Percentiles rank a stretch among this genome's conserved stretches.
Conservation (phyloP, 176 grass and related monocot genomes). For the Oryza glumipatula region DNA sequence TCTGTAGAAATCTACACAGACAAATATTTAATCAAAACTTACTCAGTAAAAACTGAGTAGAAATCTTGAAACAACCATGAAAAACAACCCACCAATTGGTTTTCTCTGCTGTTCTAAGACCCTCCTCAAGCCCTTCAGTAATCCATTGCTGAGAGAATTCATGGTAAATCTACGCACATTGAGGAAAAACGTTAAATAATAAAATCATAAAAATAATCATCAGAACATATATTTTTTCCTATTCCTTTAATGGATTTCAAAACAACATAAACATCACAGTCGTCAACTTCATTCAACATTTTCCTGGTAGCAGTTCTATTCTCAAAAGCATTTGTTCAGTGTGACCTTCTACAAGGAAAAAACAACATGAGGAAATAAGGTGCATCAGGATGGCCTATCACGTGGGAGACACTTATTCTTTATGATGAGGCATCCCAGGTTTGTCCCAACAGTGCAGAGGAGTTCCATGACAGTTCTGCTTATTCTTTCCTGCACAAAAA, state of each 20-base stretch:
- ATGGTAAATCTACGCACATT: slow-evolving; percentile 60
- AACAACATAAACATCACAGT: neutral
- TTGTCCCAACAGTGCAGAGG: no score
- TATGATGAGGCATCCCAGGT: neutral
- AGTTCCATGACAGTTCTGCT: no score
- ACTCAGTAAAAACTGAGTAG: neutral
- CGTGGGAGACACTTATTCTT: neutral
- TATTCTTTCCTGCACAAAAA: no score
- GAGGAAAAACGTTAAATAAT: slow-evolving; percentile 36
- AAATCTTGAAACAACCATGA: neutral
- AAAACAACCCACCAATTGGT: slow-evolving; percentile 55
- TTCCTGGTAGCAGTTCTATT: neutral
- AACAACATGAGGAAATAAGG: neutral
- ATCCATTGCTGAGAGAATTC: slow-evolving; percentile 48
- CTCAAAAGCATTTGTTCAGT: neutral
- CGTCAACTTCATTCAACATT: neutral
- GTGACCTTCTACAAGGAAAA: neutral
- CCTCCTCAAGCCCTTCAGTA: slow-evolving; percentile 60
- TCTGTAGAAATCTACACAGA: slow-evolving; percentile 56
- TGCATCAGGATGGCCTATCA: neutral
- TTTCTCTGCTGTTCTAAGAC: slow-evolving; percentile 45
- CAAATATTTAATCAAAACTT: slow-evolving; percentile 28
- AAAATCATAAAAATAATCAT: slow-evolving; percentile 20
- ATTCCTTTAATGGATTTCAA: neutral
- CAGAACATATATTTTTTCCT: neutral